Percentiles rank a stretch among this genome's conserved stretches.
Conservation (phyloP, 305 asterid genomes). For the Solanum aculeatissimum region DNA sequence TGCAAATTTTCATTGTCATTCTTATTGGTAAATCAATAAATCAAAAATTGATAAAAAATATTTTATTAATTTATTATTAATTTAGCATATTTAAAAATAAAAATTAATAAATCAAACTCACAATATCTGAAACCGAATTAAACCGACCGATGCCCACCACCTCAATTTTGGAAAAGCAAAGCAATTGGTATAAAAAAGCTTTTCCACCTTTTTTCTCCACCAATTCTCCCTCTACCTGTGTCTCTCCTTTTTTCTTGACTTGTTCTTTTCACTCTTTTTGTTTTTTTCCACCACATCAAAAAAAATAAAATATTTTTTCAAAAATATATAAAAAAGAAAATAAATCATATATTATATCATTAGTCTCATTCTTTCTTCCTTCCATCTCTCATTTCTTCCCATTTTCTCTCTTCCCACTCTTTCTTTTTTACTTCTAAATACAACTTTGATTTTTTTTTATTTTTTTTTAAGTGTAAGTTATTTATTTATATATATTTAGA, state of each 20-base stretch:
- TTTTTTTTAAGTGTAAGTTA: not conserved
- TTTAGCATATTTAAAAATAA: too few species aligned
- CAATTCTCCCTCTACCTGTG: slow-evolving; percentile 9
- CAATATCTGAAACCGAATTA: too few species aligned
- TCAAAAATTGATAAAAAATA: too few species aligned
- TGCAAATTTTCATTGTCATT: too few species aligned
- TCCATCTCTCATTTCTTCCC: not conserved
- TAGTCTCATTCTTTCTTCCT: not conserved
- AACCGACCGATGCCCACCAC: too few species aligned
- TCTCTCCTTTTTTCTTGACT: slow-evolving; percentile 24
- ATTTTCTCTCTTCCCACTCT: not conserved
- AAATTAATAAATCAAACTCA: too few species aligned
- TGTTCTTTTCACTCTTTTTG: slow-evolving; percentile 39
- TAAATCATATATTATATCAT: not conserved
- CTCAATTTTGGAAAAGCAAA: slow-evolving; percentile 10
- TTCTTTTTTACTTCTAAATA: not conserved
- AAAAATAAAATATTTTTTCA: too few species aligned
- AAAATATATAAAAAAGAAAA: not conserved
- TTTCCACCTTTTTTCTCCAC: slow-evolving; percentile 6
- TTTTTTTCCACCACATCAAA: too few species aligned
- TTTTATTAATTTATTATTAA: too few species aligned
- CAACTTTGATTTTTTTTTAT: not conserved
- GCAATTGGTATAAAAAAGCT: slow-evolving; percentile 8
- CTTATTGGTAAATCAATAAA: too few species aligned
- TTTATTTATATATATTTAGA: not conserved